These are phyloP conservation scores for Fagus sylvatica DNA, from an alignment of 306 rosid species.

Conservation along the genomic window DNA sequence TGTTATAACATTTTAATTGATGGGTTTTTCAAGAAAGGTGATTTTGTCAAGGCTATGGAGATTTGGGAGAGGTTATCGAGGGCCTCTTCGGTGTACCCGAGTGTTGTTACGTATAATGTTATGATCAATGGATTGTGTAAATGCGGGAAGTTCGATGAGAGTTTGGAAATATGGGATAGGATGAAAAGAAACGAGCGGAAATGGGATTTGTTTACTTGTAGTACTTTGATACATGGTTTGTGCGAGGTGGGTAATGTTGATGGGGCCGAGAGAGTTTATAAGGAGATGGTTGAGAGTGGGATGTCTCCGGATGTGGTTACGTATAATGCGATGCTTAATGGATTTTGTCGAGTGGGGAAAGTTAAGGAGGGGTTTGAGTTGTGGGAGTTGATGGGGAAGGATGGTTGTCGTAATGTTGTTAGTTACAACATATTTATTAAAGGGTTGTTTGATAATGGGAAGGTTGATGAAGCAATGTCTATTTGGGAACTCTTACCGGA, in stretches of 20 bases:
- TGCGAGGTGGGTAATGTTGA: conserved; percentile 59
- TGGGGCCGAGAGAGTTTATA: conserved; percentile 59
- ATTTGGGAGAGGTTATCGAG: conserved; percentile 68
- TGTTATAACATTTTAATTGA: conserved; percentile 82
- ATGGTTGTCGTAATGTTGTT: conserved; percentile 47
- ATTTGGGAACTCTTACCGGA: conserved; percentile 55
- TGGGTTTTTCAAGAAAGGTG: conserved; percentile 63
- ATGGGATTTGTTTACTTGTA: conserved; percentile 51
- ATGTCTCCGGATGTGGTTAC: conserved; percentile 56
- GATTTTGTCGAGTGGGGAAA: conserved; percentile 56
- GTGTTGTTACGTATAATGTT: conserved; percentile 68
- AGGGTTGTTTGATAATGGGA: conserved; percentile 62
- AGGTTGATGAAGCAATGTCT: conserved; percentile 46
- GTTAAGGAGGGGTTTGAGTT: conserved; percentile 46
- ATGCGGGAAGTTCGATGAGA: conserved; percentile 66
- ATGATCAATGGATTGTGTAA: conserved; percentile 84
- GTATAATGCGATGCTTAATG: conserved; percentile 69
- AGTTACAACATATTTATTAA: conserved; percentile 71
- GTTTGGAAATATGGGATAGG: conserved; percentile 78
- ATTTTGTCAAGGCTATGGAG: conserved; percentile 57
- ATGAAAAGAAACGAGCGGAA: conserved; percentile 65
- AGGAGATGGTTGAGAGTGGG: conserved; percentile 64
- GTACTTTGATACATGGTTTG: conserved; percentile 81
- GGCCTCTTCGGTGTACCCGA: conserved; percentile 58
- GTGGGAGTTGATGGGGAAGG: conserved; percentile 64